These are phyloP conservation scores for Rhizopogon vinicolor DNA, from an alignment of 768 basidiomycete genomes.

Conservation along the genomic window DNA sequence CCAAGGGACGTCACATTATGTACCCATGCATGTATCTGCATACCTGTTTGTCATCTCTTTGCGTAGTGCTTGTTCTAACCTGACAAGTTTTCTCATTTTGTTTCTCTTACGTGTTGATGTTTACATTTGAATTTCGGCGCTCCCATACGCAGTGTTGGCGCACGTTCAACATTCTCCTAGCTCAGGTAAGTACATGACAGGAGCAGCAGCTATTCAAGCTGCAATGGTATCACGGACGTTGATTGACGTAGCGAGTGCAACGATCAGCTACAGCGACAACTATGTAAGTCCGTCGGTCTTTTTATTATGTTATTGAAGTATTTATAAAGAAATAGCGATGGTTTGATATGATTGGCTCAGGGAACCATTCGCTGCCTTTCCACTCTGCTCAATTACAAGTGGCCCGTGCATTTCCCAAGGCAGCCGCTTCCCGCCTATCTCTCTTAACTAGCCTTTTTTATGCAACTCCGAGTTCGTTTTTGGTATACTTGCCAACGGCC, in stretches of 20 bases:
- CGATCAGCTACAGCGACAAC: neutral
- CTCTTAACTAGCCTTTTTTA: constrained; percentile 53
- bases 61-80: neutral
- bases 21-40: neutral
- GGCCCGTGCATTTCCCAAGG: constrained; percentile 33
- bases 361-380: neutral
- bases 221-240: too few species aligned
- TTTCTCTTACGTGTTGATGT: neutral
- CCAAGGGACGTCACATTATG: too few species aligned
- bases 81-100: neutral
- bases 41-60: neutral
- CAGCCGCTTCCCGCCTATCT: constrained; percentile 46
- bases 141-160: too few species aligned
- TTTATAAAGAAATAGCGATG: neutral
- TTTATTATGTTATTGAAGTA: neutral
- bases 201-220: too few species aligned
- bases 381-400: constrained; percentile 31
- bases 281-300: neutral
- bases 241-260: neutral
- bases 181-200: too few species aligned
- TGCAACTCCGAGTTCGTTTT: constrained; percentile 42
- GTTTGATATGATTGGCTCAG: neutral
- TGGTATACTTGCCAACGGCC: constrained; percentile 45
- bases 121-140: neutral
- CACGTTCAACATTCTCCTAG: too few species aligned